These are phyloP conservation scores for Tilletia setariae DNA, from an alignment of 1,284 basidiomycete species.

Conservation along the genomic window DNA sequence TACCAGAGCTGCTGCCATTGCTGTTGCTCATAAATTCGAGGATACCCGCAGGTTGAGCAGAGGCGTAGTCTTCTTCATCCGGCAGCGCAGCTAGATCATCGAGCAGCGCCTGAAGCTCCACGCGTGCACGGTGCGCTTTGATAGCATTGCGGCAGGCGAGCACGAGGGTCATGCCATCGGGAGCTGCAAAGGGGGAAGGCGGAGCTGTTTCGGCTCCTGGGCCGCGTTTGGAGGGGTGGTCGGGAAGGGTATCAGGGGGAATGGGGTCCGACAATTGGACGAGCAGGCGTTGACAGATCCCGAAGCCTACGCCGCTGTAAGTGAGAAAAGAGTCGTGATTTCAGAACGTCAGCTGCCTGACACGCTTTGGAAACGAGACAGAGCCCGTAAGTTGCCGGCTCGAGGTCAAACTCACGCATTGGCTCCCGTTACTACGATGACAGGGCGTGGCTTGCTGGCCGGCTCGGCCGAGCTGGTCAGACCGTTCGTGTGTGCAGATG, in stretches of 20 bases:
- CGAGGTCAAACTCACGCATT: conserved; percentile 26
- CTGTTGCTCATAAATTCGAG: not conserved
- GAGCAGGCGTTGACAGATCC: conserved; percentile 50
- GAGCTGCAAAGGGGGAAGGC: conserved; percentile 48
- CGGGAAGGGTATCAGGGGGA: conserved; percentile 42
- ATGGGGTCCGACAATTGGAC: conserved; percentile 51
- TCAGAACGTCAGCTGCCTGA: too few species aligned
- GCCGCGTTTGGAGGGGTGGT: conserved; percentile 25
- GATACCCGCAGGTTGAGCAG: not conserved
- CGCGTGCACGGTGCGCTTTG: conserved; percentile 49
- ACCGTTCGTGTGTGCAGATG: too few species aligned
- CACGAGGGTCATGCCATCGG: conserved; percentile 49
- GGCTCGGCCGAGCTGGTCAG: too few species aligned
- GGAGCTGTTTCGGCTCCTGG: conserved; percentile 20
- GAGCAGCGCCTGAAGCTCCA: conserved; percentile 40
- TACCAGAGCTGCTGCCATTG: not conserved
- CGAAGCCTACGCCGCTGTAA: conserved; percentile 47
- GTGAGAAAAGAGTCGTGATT: not conserved
- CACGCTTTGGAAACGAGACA: too few species aligned
- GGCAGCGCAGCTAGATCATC: conserved; percentile 30
- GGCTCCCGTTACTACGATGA: conserved; percentile 51
- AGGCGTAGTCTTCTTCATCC: conserved; percentile 8
- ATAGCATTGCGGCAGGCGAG: conserved; percentile 53
- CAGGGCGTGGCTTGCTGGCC: conserved; percentile 27
- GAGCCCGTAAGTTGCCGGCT: not conserved